phyloP scores from a whole-genome alignment of 2,329 filamentous ascomycete genomes.

The Aspergillus ibericus region DNA sequence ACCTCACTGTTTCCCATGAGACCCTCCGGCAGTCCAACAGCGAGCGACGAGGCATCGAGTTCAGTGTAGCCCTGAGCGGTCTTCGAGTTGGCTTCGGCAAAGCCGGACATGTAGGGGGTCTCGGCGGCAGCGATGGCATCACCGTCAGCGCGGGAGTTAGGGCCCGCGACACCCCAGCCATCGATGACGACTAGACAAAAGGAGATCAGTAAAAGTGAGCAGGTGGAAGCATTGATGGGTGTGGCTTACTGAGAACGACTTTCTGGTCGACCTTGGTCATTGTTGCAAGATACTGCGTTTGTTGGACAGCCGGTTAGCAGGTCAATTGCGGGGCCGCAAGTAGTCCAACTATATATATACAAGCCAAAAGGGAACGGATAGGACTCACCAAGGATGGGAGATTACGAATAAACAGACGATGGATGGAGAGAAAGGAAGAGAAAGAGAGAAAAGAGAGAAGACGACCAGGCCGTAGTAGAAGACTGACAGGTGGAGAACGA shows the following conservation, averaged over 20 bases:
- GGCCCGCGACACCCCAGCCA: slow-evolving; percentile 89
- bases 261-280: slow-evolving; percentile 71
- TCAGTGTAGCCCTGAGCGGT: slow-evolving; percentile 82
- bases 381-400: slow-evolving; percentile 10
- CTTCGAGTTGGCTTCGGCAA: slow-evolving; percentile 65
- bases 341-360: slow-evolving; percentile 5
- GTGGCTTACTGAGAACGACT: slow-evolving; percentile 62
- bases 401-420: not conserved
- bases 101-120: slow-evolving; percentile 91
- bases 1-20: slow-evolving; percentile 99
- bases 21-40: slow-evolving; percentile 92
- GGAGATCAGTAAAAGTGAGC: slow-evolving; percentile 17
- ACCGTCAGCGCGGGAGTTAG: slow-evolving; percentile 78
- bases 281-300: slow-evolving; percentile 30
- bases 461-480: slow-evolving; percentile 12
- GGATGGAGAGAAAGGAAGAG: slow-evolving; percentile 7
- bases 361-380: not conserved
- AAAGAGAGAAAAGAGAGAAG: slow-evolving; percentile 5
- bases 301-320: slow-evolving; percentile 8
- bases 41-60: slow-evolving; percentile 92
- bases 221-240: slow-evolving; percentile 24
- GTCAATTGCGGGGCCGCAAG: slow-evolving; percentile 22
- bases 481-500: slow-evolving; percentile 17
- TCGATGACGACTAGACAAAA: slow-evolving; percentile 84
- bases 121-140: slow-evolving; percentile 94